Evolutionary conservation across 169 alveolate genomes (phyloP).

Genomic region (Babesia bovis): DNA sequence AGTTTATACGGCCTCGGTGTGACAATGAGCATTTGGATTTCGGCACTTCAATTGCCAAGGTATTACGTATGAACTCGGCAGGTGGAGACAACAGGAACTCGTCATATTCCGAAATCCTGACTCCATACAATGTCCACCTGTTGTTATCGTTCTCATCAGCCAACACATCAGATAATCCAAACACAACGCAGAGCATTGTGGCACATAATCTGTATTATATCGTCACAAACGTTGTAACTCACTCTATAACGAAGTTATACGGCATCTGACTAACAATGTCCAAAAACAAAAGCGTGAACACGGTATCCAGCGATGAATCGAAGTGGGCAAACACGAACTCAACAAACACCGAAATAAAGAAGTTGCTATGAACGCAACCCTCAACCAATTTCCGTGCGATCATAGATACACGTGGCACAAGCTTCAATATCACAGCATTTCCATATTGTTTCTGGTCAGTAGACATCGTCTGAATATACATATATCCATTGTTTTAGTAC

Average conservation of each 20-base stretch:
- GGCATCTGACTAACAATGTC: conserved; percentile 27
- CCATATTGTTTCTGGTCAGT: not conserved
- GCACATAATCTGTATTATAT: conserved; percentile 5
- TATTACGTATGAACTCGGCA: not conserved
- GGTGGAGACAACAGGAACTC: not conserved
- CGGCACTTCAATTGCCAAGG: not conserved
- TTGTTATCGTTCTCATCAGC: not conserved
- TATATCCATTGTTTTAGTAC: not conserved
- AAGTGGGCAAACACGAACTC: conserved; percentile 52
- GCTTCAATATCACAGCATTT: not conserved
- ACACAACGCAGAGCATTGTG: not conserved
- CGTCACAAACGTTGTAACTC: not conserved
- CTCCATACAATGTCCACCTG: not conserved
- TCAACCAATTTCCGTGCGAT: conserved; percentile 16
- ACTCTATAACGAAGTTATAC: conserved; percentile 48
- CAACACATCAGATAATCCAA: conserved; percentile 14
- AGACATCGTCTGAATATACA: not conserved
- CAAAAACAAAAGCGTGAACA: conserved; percentile 28
- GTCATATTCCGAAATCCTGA: not conserved
- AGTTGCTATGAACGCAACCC: conserved; percentile 32
- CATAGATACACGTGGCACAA: not conserved
- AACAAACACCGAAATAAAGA: conserved; percentile 55
- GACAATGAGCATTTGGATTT: not conserved
- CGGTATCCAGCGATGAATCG: conserved; percentile 18
- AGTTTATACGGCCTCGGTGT: conserved; percentile 13